Conservation (phyloP, 2,329 filamentous ascomycete species). For the Fusarium brachygibbosum region DNA sequence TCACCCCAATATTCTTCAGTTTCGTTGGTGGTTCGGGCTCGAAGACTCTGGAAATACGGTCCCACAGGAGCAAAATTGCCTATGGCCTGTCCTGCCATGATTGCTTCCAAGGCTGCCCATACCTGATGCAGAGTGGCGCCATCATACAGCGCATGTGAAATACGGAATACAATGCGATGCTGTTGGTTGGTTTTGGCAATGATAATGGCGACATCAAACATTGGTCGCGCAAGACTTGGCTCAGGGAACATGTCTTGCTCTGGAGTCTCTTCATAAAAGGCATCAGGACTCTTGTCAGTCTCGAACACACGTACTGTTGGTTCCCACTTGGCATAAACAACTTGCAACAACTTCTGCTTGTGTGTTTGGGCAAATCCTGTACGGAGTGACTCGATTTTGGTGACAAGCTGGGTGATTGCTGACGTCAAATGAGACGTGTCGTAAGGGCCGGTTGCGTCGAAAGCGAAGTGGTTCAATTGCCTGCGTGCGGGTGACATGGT, state of each 20-base stretch:
- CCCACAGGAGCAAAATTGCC: constrained; percentile 5
- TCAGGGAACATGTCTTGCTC: constrained; percentile 6
- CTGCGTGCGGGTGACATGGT: constrained; percentile 3
- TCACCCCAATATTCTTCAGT: constrained; percentile 3
- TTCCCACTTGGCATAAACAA: constrained; percentile 4
- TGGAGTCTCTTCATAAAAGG: neutral
- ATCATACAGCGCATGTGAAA: constrained; percentile 8
- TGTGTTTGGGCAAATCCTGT: constrained; percentile 9
- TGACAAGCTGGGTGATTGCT: constrained; percentile 7
- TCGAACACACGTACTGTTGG: constrained; percentile 5
- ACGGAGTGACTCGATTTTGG: constrained; percentile 6
- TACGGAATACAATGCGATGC: constrained; percentile 1
- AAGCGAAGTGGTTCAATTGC: constrained; percentile 7
- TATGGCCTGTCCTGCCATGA: constrained; percentile 5
- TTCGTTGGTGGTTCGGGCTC: neutral
- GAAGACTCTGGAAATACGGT: constrained; percentile 9
- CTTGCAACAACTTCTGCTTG: neutral
- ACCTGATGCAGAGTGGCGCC: constrained; percentile 4
- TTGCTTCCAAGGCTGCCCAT: constrained; percentile 8
- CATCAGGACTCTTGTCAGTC: constrained; percentile 1
- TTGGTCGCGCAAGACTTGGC: constrained; percentile 5
- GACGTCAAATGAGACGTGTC: constrained; percentile 7
- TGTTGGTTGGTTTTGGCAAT: neutral
- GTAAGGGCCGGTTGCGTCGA: constrained; percentile 1
- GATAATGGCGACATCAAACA: constrained; percentile 11